Percentiles rank a stretch among this genome's conserved stretches.
Evolutionary conservation across 345 rosid species (phyloP).

Genomic region (Gossypium turneri): DNA sequence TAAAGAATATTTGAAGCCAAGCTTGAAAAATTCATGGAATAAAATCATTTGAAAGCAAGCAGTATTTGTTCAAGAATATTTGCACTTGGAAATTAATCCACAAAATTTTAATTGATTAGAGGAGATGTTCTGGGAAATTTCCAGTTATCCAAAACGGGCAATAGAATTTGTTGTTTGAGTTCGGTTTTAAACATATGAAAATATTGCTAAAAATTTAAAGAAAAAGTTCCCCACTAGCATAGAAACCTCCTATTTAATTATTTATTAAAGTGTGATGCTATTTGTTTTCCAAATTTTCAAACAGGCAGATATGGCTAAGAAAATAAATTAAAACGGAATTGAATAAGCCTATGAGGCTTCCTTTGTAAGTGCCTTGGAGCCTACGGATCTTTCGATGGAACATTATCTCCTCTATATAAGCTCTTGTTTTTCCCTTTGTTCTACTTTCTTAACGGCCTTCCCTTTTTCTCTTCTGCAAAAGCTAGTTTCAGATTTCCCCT

Average conservation of each 20-base stretch:
- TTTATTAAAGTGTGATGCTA: conserved; percentile 4
- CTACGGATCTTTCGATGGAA: conserved; percentile 58
- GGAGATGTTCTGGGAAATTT: neutral
- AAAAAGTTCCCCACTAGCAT: too few species aligned
- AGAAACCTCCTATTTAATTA: conserved; percentile 12
- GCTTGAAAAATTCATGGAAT: neutral
- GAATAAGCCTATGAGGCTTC: conserved; percentile 39
- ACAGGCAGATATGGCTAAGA: conserved; percentile 32
- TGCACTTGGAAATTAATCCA: neutral
- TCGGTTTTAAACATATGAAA: conserved; percentile 27
- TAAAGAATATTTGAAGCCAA: neutral
- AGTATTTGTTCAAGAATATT: neutral
- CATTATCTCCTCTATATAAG: conserved; percentile 53
- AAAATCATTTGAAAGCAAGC: neutral
- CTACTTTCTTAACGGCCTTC: conserved; percentile 50
- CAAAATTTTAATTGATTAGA: neutral
- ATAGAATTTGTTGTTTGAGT: conserved; percentile 3
- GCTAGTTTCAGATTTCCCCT: neutral
- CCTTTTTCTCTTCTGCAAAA: conserved; percentile 26
- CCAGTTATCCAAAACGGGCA: neutral
- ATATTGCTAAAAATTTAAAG: neutral
- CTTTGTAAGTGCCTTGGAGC: conserved; percentile 51
- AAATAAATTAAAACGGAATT: conserved; percentile 1
- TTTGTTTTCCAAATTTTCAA: conserved; percentile 19
- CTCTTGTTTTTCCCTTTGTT: conserved; percentile 26